Evolutionary conservation across 2,329 filamentous ascomycete genomes (phyloP).

Genomic region (Sphaerulina populicola): DNA sequence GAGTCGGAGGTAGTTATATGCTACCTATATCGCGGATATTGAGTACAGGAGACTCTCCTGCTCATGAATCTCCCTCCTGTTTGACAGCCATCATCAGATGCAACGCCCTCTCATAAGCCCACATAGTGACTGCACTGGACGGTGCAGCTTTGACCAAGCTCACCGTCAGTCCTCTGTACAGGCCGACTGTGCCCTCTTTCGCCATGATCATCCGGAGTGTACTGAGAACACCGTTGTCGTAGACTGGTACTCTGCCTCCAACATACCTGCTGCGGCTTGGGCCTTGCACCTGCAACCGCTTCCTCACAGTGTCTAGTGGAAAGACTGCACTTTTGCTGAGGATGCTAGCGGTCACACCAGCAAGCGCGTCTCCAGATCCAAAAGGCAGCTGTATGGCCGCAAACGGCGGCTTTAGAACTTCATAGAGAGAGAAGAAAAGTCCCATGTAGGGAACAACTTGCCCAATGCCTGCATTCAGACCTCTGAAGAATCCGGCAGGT

Average conservation of each 20-base stretch:
- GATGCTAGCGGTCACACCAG: conserved; percentile 71
- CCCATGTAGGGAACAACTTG: conserved; percentile 98
- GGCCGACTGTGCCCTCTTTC: conserved; percentile 65
- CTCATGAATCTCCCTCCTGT: background rate
- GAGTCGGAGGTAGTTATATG: background rate
- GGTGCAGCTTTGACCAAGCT: conserved; percentile 89
- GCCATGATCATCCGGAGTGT: conserved; percentile 61
- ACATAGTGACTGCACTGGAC: conserved; percentile 85
- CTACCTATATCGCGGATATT: background rate
- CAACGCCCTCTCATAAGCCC: conserved; percentile 80
- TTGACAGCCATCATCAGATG: conserved; percentile 25
- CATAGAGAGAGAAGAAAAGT: conserved; percentile 86
- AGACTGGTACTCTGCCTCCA: conserved; percentile 71
- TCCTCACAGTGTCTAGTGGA: conserved; percentile 83
- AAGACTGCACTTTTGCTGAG: conserved; percentile 84
- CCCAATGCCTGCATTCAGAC: conserved; percentile 67
- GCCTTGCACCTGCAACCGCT: conserved; percentile 90
- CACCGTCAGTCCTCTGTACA: conserved; percentile 83
- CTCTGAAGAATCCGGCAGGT: conserved; percentile 72
- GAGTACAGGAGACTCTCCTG: background rate
- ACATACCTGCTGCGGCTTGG: conserved; percentile 72
- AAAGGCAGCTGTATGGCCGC: conserved; percentile 47
- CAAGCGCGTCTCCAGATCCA: conserved; percentile 72
- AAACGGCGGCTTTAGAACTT: conserved; percentile 51
- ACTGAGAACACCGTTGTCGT: conserved; percentile 55